Evolutionary conservation across 2,329 filamentous ascomycete species (phyloP).

Genomic region (Coniochaeta pulveracea): DNA sequence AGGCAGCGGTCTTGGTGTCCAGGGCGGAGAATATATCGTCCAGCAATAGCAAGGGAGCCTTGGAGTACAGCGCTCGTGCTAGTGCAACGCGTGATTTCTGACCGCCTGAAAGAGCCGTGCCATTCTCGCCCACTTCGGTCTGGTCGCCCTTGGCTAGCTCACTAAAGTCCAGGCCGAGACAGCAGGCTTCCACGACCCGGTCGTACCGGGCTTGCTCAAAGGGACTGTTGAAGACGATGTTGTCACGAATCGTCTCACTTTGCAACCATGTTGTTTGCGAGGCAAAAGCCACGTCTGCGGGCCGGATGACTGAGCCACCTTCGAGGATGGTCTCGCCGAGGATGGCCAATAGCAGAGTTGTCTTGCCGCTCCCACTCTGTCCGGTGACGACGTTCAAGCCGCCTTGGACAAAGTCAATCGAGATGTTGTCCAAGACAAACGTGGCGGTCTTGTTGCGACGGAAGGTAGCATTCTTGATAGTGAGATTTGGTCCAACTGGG

Average conservation of each 20-base stretch:
- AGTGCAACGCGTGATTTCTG: slow-evolving; percentile 24
- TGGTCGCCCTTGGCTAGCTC: slow-evolving; percentile 11
- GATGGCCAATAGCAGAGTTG: slow-evolving; percentile 40
- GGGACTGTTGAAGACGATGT: slow-evolving; percentile 13
- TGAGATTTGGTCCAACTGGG: slow-evolving; percentile 35
- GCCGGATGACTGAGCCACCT: slow-evolving; percentile 30
- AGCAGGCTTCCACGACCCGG: slow-evolving; percentile 13
- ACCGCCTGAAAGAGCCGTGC: slow-evolving; percentile 11
- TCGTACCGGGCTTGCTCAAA: slow-evolving; percentile 18
- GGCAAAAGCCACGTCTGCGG: slow-evolving; percentile 21
- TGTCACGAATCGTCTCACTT: slow-evolving; percentile 18
- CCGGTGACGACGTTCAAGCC: slow-evolving; percentile 44
- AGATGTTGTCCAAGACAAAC: slow-evolving; percentile 37
- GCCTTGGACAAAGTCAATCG: slow-evolving; percentile 38
- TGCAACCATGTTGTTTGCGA: slow-evolving; percentile 27
- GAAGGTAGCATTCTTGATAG: slow-evolving; percentile 32
- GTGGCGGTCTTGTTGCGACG: background rate
- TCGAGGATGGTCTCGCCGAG: slow-evolving; percentile 43
- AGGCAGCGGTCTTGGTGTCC: slow-evolving; percentile 44
- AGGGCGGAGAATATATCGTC: slow-evolving; percentile 50
- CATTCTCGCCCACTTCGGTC: slow-evolving; percentile 13
- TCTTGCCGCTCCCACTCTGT: slow-evolving; percentile 45
- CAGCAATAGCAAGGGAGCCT: slow-evolving; percentile 40
- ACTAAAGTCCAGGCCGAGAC: slow-evolving; percentile 15
- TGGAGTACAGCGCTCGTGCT: slow-evolving; percentile 46